Conservation (phyloP, 2,329 filamentous ascomycete species). For the Ophiostoma ulmi region DNA sequence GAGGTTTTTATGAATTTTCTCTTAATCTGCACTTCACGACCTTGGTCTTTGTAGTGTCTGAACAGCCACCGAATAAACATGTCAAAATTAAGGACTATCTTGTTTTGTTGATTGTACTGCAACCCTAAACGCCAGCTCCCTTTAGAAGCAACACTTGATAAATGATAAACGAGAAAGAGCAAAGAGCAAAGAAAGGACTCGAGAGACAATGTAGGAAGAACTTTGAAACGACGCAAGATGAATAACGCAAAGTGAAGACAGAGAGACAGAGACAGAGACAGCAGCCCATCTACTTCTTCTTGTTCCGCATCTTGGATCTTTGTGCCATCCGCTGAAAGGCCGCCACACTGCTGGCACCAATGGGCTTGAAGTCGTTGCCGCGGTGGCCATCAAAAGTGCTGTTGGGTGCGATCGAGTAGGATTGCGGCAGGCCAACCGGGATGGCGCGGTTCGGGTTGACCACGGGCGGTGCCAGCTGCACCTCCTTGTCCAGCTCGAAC, state of each 20-base stretch:
- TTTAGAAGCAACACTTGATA: background rate
- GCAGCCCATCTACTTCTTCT: constrained; percentile 26
- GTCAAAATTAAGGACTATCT: background rate
- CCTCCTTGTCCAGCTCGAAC: constrained; percentile 51
- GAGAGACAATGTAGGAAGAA: background rate
- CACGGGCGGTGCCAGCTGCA: constrained; percentile 52
- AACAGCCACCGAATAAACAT: background rate
- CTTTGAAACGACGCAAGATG: background rate
- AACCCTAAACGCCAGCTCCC: background rate
- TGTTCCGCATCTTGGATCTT: constrained; percentile 46
- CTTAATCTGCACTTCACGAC: no score
- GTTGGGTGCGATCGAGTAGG: constrained; percentile 56
- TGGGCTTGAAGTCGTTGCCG: constrained; percentile 52
- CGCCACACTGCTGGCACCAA: constrained; percentile 59
- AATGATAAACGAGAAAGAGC: background rate
- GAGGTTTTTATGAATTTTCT: no score
- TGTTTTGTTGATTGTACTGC: background rate
- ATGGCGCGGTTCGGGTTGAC: constrained; percentile 52
- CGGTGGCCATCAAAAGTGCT: constrained; percentile 54
- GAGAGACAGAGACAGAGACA: background rate
- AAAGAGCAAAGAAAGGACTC: background rate
- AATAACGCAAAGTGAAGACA: background rate
- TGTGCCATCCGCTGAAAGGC: constrained; percentile 63
- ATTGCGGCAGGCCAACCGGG: constrained; percentile 49
- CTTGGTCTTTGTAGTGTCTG: background rate